phyloP scores from a whole-genome alignment of 148 eudicot species.

The Agrostemma githago region DNA sequence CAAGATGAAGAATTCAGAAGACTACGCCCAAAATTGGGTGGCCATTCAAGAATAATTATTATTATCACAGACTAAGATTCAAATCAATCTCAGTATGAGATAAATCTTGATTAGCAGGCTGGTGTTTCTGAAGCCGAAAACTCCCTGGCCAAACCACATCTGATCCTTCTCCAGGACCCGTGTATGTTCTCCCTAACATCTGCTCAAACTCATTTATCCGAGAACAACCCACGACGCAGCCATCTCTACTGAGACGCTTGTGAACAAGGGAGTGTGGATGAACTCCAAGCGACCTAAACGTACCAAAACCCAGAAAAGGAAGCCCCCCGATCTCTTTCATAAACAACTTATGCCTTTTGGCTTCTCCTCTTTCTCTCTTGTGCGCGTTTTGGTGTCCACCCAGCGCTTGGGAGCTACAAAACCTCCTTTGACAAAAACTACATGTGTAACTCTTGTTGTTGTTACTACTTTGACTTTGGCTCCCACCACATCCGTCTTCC shows the following conservation, averaged over 20 bases:
- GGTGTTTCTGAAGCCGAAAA: conserved; percentile 15
- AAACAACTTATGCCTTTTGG: conserved; percentile 28
- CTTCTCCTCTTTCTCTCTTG: conserved; percentile 32
- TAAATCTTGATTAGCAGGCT: neutral
- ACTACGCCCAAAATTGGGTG: neutral
- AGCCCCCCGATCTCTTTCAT: conserved; percentile 27
- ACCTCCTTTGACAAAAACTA: conserved; percentile 24
- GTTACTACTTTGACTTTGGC: neutral
- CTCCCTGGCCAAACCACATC: conserved; percentile 31
- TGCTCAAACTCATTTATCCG: conserved; percentile 11
- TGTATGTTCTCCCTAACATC: conserved; percentile 2
- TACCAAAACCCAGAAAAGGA: neutral
- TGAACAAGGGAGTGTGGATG: conserved; percentile 31
- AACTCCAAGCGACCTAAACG: conserved; percentile 26
- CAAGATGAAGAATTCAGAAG: neutral
- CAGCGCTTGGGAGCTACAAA: conserved; percentile 30
- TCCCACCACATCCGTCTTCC: conserved; percentile 6
- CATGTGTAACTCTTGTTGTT: conserved; percentile 15
- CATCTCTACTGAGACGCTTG: conserved; percentile 17
- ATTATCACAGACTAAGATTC: conserved; percentile 31
- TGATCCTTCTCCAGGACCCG: neutral
- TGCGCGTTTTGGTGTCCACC: conserved; percentile 39
- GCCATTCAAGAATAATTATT: neutral
- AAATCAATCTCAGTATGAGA: conserved; percentile 25
- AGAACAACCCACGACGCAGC: conserved; percentile 5